A percentile compares a stretch with the other conserved stretches of the same genome.
phyloP scores from a whole-genome alignment of 805 yeast genomes.

The Lipomyces lipofer region DNA sequence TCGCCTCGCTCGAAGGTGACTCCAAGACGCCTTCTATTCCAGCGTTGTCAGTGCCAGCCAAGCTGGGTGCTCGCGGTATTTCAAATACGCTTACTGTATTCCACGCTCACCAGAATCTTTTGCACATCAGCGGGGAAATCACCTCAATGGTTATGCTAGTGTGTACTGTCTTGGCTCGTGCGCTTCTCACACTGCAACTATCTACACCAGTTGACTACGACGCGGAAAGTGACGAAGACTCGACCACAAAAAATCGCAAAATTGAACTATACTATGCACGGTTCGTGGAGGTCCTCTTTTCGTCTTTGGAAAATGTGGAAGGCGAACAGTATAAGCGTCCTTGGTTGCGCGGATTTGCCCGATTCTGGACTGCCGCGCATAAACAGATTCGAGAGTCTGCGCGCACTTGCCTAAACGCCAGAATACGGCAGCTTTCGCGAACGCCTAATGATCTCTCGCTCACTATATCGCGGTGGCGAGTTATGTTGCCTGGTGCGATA shows the following conservation, averaged over 20 bases:
- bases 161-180: conserved; percentile 15
- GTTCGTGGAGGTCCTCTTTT: conserved; percentile 19
- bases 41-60: conserved; percentile 21
- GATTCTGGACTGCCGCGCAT: conserved; percentile 25
- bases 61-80: conserved; percentile 29
- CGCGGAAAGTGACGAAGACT: not conserved
- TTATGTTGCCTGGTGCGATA: conserved; percentile 23
- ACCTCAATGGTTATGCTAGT: conserved; percentile 23
- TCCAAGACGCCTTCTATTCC: conserved; percentile 2
- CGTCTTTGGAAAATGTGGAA: conserved; percentile 8
- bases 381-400: conserved; percentile 11
- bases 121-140: conserved; percentile 27
- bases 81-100: conserved; percentile 27
- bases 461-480: conserved; percentile 29
- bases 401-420: conserved; percentile 17
- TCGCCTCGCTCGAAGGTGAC: conserved; percentile 8
- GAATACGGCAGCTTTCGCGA: conserved; percentile 18
- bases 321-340: conserved; percentile 21
- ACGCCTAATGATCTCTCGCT: conserved; percentile 24
- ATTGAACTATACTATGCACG: conserved; percentile 6
- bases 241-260: not conserved
- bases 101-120: conserved; percentile 25
- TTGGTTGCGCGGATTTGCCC: conserved; percentile 30
- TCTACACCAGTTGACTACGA: not conserved
- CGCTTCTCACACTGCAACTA: conserved; percentile 16